Percentiles rank a stretch among this genome's conserved stretches.
phyloP scores from a whole-genome alignment of 495 filamentous ascomycete species.

The Chaetomium tenue region DNA sequence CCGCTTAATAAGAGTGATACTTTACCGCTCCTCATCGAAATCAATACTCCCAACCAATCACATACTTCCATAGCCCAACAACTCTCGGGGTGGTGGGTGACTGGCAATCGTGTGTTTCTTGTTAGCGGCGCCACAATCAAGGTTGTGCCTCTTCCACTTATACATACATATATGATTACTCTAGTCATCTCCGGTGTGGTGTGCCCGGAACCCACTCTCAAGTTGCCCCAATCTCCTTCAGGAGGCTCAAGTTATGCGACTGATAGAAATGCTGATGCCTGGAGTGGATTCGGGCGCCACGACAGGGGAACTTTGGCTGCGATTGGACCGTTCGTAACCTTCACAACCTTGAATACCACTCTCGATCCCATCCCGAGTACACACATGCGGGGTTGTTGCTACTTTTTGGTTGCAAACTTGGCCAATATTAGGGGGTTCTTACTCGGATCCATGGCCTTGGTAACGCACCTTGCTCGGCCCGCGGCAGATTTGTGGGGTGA shows the following conservation, averaged over 20 bases:
- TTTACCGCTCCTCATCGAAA: too few relatives aligned
- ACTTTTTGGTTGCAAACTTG: not conserved
- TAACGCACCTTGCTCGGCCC: not conserved
- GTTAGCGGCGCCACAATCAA: too few relatives aligned
- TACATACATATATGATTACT: too few relatives aligned
- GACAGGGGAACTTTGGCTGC: not conserved
- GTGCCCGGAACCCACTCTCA: too few relatives aligned
- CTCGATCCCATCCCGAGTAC: not conserved
- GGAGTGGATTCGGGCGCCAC: slow-evolving; percentile 2
- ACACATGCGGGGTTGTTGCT: too few relatives aligned
- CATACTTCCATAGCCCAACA: not conserved
- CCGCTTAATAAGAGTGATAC: too few relatives aligned
- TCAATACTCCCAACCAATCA: not conserved
- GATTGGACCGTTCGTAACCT: slow-evolving; percentile 20
- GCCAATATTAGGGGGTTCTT: not conserved
- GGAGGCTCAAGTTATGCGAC: not conserved
- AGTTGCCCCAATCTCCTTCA: not conserved
- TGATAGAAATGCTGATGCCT: slow-evolving; percentile 17
- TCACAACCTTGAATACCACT: not conserved
- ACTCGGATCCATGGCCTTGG: slow-evolving; percentile 1
- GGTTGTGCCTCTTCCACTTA: too few relatives aligned
- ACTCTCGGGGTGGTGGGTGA: too few relatives aligned
- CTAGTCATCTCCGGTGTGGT: too few relatives aligned
- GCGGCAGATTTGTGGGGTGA: not conserved
- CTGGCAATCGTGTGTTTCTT: too few relatives aligned